These are phyloP conservation scores for Diaporthe sp. DNA, from an alignment of 2,329 filamentous ascomycete species.

Conservation along the genomic window DNA sequence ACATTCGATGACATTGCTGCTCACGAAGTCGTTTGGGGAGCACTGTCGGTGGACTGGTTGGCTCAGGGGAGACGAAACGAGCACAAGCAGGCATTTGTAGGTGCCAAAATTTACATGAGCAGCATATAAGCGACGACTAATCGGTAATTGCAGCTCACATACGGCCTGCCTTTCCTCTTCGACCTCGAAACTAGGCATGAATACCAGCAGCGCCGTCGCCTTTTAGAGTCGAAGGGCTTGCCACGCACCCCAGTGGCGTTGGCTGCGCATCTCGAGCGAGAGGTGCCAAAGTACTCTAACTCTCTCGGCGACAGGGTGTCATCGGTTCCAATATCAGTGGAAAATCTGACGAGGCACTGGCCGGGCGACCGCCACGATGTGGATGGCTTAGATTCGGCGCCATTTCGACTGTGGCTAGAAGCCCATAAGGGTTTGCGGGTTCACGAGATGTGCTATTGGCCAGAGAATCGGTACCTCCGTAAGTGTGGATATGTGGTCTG, in stretches of 20 bases:
- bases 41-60: slow-evolving; percentile 8
- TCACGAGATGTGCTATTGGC: background rate
- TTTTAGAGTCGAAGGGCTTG: background rate
- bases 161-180: slow-evolving; percentile 8
- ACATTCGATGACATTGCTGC: slow-evolving; percentile 19
- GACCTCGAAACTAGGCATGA: background rate
- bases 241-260: background rate
- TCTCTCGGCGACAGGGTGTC: no score
- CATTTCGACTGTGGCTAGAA: background rate
- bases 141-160: background rate
- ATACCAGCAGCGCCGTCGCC: background rate
- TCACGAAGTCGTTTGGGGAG: slow-evolving; percentile 11
- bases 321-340: no score
- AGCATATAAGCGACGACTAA: background rate
- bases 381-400: background rate
- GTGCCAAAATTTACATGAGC: background rate
- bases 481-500: slow-evolving; percentile 15
- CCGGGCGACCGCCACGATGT: background rate
- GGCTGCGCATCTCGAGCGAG: background rate
- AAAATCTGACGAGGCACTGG: no score
- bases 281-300: background rate
- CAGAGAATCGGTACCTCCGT: background rate
- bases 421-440: background rate
- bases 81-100: slow-evolving; percentile 19
- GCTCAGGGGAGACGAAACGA: background rate